phyloP scores from a whole-genome alignment of 176 grass and related monocot species.

The Raddia distichophylla region DNA sequence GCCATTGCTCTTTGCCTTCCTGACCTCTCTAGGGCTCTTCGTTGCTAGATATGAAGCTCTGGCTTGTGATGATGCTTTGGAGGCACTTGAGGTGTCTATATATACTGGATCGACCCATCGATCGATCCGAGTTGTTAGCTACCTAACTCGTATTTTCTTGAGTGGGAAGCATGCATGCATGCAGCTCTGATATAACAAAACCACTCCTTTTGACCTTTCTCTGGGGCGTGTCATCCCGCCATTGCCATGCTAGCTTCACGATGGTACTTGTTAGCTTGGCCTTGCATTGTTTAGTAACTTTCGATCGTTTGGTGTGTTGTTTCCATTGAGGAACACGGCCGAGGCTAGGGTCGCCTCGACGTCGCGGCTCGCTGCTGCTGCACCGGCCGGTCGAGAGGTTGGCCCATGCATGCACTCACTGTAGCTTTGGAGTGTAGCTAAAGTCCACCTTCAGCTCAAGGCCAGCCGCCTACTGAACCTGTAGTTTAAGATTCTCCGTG shows the following conservation, averaged over 20 bases:
- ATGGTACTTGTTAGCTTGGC: background rate
- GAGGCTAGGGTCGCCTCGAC: constrained; percentile 38
- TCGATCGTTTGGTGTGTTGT: constrained; percentile 27
- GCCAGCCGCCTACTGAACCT: too few relatives aligned
- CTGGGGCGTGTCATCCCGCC: constrained; percentile 23
- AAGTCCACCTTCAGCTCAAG: constrained; percentile 47
- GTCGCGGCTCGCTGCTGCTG: constrained; percentile 26
- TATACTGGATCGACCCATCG: constrained; percentile 18
- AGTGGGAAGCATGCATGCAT: background rate
- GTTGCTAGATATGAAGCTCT: background rate
- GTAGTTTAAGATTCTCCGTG: constrained; percentile 2
- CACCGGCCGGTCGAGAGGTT: background rate
- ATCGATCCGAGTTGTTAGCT: background rate
- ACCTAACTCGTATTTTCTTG: background rate
- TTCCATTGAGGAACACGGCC: background rate
- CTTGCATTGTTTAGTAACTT: constrained; percentile 30
- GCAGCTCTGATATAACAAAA: background rate
- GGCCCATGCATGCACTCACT: constrained; percentile 7
- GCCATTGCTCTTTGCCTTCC: constrained; percentile 16
- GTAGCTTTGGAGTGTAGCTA: constrained; percentile 60
- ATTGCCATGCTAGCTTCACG: background rate
- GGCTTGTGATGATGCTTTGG: background rate
- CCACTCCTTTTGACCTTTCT: background rate
- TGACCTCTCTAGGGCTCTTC: background rate
- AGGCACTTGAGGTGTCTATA: background rate